A percentile compares a stretch with the other conserved stretches of the same genome.
Evolutionary conservation across 129 eudicot species (phyloP).

Genomic region (Helianthus tuberosus): DNA sequence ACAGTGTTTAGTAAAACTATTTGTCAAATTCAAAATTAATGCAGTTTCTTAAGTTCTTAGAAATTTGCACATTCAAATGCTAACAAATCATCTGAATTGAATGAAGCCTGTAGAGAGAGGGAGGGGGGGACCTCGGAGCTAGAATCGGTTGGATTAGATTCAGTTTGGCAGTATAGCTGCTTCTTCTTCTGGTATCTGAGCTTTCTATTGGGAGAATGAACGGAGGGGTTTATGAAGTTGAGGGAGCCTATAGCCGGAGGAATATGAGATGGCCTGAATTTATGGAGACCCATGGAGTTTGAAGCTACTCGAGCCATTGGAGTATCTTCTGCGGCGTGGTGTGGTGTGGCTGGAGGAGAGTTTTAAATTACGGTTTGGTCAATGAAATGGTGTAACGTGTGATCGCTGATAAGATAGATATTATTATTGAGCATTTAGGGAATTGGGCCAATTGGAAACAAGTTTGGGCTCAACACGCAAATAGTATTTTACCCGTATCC

Average conservation of each 20-base stretch:
- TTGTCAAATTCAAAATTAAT: too few relatives aligned
- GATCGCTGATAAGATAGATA: not conserved
- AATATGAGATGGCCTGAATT: slow-evolving; percentile 35
- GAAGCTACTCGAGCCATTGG: slow-evolving; percentile 56
- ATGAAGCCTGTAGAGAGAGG: too few relatives aligned
- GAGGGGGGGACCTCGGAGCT: too few relatives aligned
- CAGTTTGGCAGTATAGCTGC: slow-evolving; percentile 47
- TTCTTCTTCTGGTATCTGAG: slow-evolving; percentile 41
- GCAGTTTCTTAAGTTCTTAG: too few relatives aligned
- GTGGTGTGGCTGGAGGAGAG: too few relatives aligned
- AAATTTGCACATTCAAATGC: too few relatives aligned
- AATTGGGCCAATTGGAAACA: slow-evolving; percentile 8
- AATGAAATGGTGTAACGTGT: slow-evolving; percentile 13
- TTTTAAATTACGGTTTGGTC: too few relatives aligned
- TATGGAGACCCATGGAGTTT: slow-evolving; percentile 41
- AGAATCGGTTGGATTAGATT: slow-evolving; percentile 41
- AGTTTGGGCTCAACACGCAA: not conserved
- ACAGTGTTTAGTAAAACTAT: too few relatives aligned
- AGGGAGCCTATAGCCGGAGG: slow-evolving; percentile 23
- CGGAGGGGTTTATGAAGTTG: slow-evolving; percentile 32
- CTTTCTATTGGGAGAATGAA: slow-evolving; percentile 24
- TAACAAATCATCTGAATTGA: too few relatives aligned
- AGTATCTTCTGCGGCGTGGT: too few relatives aligned
- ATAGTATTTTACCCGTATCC: too few relatives aligned
- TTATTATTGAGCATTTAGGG: not conserved